Base-by-base conservation (phyloP, 805 yeast species). In the Metschnikowia noctiluminum region DNA sequence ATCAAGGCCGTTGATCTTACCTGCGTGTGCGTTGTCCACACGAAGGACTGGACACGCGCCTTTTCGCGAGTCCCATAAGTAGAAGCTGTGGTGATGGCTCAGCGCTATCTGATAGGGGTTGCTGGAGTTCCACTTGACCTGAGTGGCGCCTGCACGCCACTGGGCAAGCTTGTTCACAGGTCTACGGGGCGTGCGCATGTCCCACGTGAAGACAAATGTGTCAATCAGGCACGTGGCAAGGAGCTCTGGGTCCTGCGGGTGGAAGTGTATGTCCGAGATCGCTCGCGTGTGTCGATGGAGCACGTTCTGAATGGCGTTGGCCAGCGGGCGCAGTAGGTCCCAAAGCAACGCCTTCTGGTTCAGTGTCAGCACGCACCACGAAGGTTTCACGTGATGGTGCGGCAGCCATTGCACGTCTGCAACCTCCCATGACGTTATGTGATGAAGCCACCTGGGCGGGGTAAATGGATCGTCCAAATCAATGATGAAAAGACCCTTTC, bases 321-420 rank as follows among this genome's bases (percentile, higher is more conserved):
- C 74, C 8, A 80, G 72, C 0, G 89, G 84, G 54, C 92, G 70
- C 0, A 87, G 82, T 51, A 94, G 68, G 66, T 94, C 92, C 99
- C 99, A 94, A 5, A 94, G 81, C 61, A 94, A 74, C 1, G 96
- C 98, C 69, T 92, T 92, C 62, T 92, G 99, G 65, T 92, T 94
- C 1, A 96, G 86, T 0, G 98, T 89, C 0, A 96, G 88, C 1
- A 92, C 85, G 38, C 94, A 89, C 96, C 97, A 91, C 6, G 85
- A 76, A 1, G 96, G 92, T 55, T 87, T 88, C 1, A 84, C 77
- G 6, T 78, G 74, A 62, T 92, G 97, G 62, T 94, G 97, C 0
- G 97, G 97, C 2, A 95, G 88, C 98, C 99, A 94, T 65, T 94
- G 98, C 1, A 92, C 97, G 64, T 92, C 97, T 0, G 99, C 97